A percentile compares a stretch with the other conserved stretches of the same genome.
These are phyloP conservation scores for Diaporthe sp. DNA, from an alignment of 2,329 filamentous ascomycete species.

Conservation along the genomic window DNA sequence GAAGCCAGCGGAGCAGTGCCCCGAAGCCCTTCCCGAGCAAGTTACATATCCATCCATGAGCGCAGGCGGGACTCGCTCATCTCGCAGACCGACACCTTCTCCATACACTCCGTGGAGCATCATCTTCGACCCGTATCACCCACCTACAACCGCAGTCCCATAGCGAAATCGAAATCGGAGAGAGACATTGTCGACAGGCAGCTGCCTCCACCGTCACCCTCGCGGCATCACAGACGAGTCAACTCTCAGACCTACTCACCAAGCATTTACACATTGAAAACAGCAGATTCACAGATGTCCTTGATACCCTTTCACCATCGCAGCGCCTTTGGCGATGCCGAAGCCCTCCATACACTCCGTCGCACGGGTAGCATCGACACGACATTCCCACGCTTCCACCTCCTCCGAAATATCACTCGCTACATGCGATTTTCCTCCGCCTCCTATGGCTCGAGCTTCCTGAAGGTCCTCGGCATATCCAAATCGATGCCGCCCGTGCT, in stretches of 20 bases:
- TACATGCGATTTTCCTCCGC: conserved; percentile 76
- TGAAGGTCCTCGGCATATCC: conserved; percentile 71
- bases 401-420: conserved; percentile 70
- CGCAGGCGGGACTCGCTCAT: conserved; percentile 63
- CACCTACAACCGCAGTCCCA: conserved; percentile 43
- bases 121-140: conserved; percentile 58
- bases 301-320: conserved; percentile 60
- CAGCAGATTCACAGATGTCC: conserved; percentile 66
- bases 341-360: conserved; percentile 60
- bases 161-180: conserved; percentile 47
- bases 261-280: conserved; percentile 71
- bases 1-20: conserved; percentile 42
- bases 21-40: conserved; percentile 57
- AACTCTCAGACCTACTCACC: conserved; percentile 52
- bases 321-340: conserved; percentile 58
- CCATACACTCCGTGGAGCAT: conserved; percentile 49
- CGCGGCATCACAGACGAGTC: conserved; percentile 42
- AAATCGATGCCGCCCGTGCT: conserved; percentile 56
- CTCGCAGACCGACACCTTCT: conserved; percentile 66
- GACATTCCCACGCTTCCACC: conserved; percentile 68
- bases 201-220: conserved; percentile 33
- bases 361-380: conserved; percentile 65
- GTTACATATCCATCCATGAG: conserved; percentile 63
- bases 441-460: conserved; percentile 72
- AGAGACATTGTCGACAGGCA: conserved; percentile 42